Base-by-base conservation (phyloP, 2,329 filamentous ascomycete genomes). In the Exophiala phaeomuriformis region DNA sequence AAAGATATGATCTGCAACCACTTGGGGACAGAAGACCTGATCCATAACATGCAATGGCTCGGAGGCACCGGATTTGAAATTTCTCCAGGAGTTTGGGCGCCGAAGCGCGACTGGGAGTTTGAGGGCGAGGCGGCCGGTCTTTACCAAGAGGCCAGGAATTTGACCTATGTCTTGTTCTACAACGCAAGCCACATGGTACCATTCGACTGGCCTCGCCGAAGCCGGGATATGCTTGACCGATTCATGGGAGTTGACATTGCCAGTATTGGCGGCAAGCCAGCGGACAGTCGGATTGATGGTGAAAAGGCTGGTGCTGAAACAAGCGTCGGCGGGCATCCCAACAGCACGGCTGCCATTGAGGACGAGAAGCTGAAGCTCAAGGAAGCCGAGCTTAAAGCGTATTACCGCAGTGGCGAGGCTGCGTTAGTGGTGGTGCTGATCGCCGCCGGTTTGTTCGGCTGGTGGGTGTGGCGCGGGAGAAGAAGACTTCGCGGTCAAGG, bases 101-200 rank as follows among this genome's bases (percentile, higher is more conserved):
- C 91, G n/a, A 86, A 89, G 12, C 85, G 85, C 39, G 85, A 95
- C 64, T 98, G 93, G 94, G 87, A 83, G 1, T 96, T 97, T 61
- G 93, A 97, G 69, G 88, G 85, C 57, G 81, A 95, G 63, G 74
- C 82, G 1, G 90, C 90, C 2, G 93, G 93, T 28, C 88, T 94
- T 66, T 98, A 91, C 77, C 94, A 98, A 70, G 82, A 90, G 68
- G 91, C 93, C 1, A 84, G 94, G 61, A 98, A 98, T 71, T 73
- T 98, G 57, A 96, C 93, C 0, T 98, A 98, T 67, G 84, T 98
- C 32, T 77, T 94, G 39, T 95, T 97, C 72, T 88, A 95, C 75
- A 95, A 98, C 69, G 84, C 89, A 10, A 95, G 88, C 47, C 93
- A 98, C 71, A 98, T 98, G 93, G 93, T 98, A 1, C 94, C 93